A percentile compares a stretch with the other conserved stretches of the same genome.
phyloP scores from a whole-genome alignment of 1,284 basidiomycete species.

The Wallemia hederae region DNA sequence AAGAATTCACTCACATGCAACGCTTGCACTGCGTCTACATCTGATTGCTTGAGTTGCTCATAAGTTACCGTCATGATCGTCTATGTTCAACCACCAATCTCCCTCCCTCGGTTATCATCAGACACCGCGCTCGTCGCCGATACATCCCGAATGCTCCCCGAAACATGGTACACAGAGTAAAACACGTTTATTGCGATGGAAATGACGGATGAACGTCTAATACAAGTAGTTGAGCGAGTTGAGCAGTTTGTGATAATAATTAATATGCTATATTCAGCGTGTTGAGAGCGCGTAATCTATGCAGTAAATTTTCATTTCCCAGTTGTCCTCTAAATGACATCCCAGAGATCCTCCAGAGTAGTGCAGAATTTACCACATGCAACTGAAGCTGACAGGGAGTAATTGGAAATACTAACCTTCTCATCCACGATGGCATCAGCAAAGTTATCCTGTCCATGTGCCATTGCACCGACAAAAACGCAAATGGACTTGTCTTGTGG shows the following conservation, averaged over 20 bases:
- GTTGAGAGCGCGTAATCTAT: too few species aligned
- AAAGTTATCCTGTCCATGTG: constrained; percentile 79
- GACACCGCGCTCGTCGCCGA: too few species aligned
- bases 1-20: not conserved
- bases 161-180: not conserved
- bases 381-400: constrained; percentile 69
- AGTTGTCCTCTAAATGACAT: not conserved
- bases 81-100: not conserved
- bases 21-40: not conserved
- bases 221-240: not conserved
- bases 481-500: constrained; percentile 69
- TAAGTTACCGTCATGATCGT: not conserved
- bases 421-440: constrained; percentile 88
- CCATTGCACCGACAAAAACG: constrained; percentile 95
- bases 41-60: not conserved
- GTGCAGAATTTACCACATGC: constrained; percentile 3
- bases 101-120: too few species aligned
- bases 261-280: too few species aligned
- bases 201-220: not conserved
- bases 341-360: not conserved
- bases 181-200: not conserved
- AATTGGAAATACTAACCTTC: constrained; percentile 90
- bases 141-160: not conserved
- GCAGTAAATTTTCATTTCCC: not conserved
- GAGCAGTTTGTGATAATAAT: not conserved